phyloP scores from a whole-genome alignment of 805 yeast species.

The Lipomyces chichibuensis region DNA sequence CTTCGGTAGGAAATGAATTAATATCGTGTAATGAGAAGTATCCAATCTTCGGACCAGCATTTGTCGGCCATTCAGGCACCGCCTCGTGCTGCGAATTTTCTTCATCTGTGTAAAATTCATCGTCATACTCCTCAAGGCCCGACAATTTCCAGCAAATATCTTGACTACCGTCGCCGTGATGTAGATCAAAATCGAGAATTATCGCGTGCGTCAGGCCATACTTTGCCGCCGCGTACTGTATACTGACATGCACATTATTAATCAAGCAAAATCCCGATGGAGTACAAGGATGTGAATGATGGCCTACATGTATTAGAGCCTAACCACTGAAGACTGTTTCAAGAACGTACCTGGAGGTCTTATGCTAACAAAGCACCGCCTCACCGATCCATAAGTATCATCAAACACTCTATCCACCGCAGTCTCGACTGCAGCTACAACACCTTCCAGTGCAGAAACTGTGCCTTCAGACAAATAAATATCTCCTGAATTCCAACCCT shows the following conservation, averaged over 20 bases:
- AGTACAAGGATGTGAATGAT: conserved; percentile 79
- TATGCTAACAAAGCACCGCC: conserved; percentile 27
- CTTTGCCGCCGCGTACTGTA: conserved; percentile 68
- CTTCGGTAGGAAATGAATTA: conserved; percentile 82
- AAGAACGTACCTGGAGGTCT: conserved; percentile 33
- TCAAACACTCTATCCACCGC: conserved; percentile 62
- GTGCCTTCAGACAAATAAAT: conserved; percentile 71
- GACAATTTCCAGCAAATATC: conserved; percentile 83
- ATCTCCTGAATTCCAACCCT: conserved; percentile 81
- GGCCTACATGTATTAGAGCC: conserved; percentile 78
- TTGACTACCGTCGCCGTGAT: conserved; percentile 89
- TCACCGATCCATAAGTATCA: conserved; percentile 38
- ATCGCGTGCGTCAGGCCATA: conserved; percentile 78
- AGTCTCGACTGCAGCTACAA: conserved; percentile 71
- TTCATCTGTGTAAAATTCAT: conserved; percentile 29
- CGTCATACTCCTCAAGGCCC: conserved; percentile 49
- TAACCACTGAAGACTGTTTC: conserved; percentile 47
- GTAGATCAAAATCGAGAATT: conserved; percentile 78
- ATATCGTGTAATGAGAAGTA: conserved; percentile 84
- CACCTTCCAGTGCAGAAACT: conserved; percentile 72
- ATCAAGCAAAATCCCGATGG: conserved; percentile 84
- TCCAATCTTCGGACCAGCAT: conserved; percentile 61
- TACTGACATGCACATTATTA: conserved; percentile 79
- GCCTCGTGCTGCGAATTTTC: neutral
- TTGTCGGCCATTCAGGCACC: neutral